These are phyloP conservation scores for Bipolaris gigantea DNA, from an alignment of 2,329 filamentous ascomycete genomes.

Conservation along the genomic window DNA sequence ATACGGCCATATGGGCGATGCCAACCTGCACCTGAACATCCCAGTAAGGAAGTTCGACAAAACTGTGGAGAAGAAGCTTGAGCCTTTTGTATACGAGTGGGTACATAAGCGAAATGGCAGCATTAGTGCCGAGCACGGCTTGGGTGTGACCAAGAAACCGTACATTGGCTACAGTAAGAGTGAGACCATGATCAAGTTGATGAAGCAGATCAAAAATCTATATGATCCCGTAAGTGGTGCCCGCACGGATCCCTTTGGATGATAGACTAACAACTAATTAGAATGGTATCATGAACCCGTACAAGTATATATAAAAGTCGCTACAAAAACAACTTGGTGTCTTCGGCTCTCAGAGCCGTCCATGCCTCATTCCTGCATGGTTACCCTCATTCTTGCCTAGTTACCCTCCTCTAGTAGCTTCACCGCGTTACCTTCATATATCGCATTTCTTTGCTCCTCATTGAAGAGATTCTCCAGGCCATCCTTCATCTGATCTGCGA, in stretches of 20 bases:
- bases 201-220: constrained; percentile 92
- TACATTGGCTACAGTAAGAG: constrained; percentile 92
- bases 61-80: constrained; percentile 80
- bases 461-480: constrained; percentile 46
- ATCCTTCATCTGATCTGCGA: constrained; percentile 48
- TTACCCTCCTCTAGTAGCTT: constrained; percentile 28
- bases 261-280: constrained; percentile 45
- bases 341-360: not conserved
- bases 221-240: constrained; percentile 83
- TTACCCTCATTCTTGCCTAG: not conserved
- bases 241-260: not conserved
- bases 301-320: constrained; percentile 76
- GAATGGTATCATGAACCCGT: constrained; percentile 99
- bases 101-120: constrained; percentile 84
- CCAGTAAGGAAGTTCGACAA: constrained; percentile 81
- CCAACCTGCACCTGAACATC: constrained; percentile 92
- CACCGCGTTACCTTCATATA: constrained; percentile 47
- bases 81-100: constrained; percentile 98
- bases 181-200: constrained; percentile 82
- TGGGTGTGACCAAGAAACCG: constrained; percentile 93
- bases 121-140: constrained; percentile 94
- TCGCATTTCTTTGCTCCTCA: constrained; percentile 38
- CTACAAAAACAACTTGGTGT: constrained; percentile 4
- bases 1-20: constrained; percentile 98
- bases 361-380: not conserved